Evolutionary conservation across 805 yeast genomes (phyloP).

Genomic region (Wickerhamiella lipophila): DNA sequence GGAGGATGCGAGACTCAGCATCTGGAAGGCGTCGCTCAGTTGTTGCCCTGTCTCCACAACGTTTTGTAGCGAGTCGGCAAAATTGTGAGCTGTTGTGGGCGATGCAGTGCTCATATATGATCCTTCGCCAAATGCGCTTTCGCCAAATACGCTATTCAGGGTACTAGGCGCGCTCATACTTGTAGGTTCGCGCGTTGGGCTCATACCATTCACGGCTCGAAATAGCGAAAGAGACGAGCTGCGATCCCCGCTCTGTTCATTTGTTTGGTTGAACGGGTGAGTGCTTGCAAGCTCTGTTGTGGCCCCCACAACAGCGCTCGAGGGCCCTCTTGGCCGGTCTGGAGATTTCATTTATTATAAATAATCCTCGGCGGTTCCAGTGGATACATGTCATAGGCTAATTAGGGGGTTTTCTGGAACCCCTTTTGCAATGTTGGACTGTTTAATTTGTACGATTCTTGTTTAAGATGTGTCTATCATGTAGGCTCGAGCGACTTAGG

Average conservation of each 20-base stretch:
- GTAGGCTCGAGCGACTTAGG: too few species aligned
- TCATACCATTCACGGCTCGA: background rate
- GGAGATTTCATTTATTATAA: conserved; percentile 4
- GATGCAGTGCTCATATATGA: background rate
- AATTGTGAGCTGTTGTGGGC: conserved; percentile 36
- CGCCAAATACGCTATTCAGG: conserved; percentile 5
- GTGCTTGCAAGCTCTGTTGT: background rate
- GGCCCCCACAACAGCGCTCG: background rate
- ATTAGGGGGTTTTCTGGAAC: too few species aligned
- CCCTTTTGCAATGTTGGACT: too few species aligned
- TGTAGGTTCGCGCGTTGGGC: background rate
- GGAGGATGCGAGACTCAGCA: conserved; percentile 48
- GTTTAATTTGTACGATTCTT: too few species aligned
- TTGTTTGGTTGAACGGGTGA: background rate
- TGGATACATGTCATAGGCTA: too few species aligned
- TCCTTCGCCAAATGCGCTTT: conserved; percentile 1
- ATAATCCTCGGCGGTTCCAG: background rate
- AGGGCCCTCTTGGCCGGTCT: conserved; percentile 5
- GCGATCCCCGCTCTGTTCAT: background rate
- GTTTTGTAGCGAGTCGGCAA: conserved; percentile 26
- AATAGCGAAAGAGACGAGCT: background rate
- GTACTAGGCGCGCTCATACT: conserved; percentile 6
- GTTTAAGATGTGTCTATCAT: too few species aligned
- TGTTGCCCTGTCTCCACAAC: conserved; percentile 36
- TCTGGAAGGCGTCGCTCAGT: conserved; percentile 36